These are phyloP conservation scores for Halocafeteria seosinensis DNA, from an alignment of 108 stramenopile species.

Conservation along the genomic window DNA sequence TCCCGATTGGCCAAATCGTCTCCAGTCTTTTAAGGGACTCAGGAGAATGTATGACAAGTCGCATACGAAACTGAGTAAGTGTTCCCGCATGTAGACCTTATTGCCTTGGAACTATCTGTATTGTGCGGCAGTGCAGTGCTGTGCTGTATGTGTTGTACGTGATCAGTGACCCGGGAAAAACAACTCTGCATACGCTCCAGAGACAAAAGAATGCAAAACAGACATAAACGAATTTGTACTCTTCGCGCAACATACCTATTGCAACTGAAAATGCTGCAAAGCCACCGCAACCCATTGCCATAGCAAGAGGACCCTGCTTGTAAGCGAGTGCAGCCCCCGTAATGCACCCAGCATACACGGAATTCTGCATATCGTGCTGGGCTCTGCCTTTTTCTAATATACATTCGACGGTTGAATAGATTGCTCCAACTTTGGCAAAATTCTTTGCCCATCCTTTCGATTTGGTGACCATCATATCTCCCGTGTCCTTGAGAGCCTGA, in stretches of 20 bases:
- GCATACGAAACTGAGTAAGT: no score
- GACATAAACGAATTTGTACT: no score
- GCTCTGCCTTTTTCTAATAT: slow-evolving; percentile 14
- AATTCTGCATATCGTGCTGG: slow-evolving; percentile 21
- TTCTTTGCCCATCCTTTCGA: slow-evolving; percentile 1
- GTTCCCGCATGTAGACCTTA: no score
- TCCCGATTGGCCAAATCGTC: no score
- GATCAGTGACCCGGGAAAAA: no score
- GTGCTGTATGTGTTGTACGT: no score
- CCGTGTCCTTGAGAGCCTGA: background rate
- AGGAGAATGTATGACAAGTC: no score
- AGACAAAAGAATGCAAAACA: no score
- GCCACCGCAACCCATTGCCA: slow-evolving; percentile 18
- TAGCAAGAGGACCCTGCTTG: slow-evolving; percentile 14
- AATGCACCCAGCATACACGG: slow-evolving; percentile 17
- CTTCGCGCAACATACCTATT: slow-evolving; percentile 1
- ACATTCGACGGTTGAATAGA: slow-evolving; percentile 23
- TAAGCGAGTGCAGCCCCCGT: slow-evolving; percentile 18
- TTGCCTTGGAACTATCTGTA: no score
- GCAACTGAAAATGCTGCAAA: slow-evolving; percentile 21
- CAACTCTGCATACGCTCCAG: no score
- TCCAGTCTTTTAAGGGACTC: no score
- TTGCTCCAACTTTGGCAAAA: slow-evolving; percentile 11
- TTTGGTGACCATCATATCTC: background rate
- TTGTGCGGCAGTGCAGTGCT: no score